A percentile compares a stretch with the other conserved stretches of the same genome.
phyloP scores from a whole-genome alignment of 140 eudicot genomes.

The Bidens hawaiensis region DNA sequence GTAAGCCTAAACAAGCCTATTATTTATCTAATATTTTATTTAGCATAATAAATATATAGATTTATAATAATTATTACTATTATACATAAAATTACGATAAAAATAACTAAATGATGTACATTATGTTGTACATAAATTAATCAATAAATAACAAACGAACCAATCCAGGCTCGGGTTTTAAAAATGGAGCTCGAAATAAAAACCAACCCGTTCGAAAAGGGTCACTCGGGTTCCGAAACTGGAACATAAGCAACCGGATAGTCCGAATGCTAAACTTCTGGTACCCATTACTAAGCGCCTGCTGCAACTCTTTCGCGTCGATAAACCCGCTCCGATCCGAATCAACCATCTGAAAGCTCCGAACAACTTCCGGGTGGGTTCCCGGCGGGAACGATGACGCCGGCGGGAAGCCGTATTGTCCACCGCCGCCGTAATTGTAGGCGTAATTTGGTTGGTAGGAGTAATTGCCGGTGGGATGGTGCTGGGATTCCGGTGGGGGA shows the following conservation, averaged over 20 bases:
- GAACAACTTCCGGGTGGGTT: conserved; percentile 72
- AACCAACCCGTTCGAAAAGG: conserved; percentile 44
- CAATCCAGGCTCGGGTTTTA: too few relatives aligned
- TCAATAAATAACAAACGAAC: background rate
- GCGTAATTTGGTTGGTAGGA: too few relatives aligned
- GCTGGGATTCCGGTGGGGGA: too few relatives aligned
- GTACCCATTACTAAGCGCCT: conserved; percentile 50
- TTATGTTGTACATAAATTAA: background rate
- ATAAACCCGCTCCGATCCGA: conserved; percentile 74
- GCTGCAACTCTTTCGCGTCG: conserved; percentile 69
- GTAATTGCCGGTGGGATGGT: too few relatives aligned
- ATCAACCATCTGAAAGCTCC: conserved; percentile 86
- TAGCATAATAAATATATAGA: too few relatives aligned
- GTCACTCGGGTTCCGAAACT: conserved; percentile 45
- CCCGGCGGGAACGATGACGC: conserved; percentile 60
- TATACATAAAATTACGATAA: too few relatives aligned
- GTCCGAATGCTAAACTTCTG: conserved; percentile 60
- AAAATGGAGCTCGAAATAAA: too few relatives aligned
- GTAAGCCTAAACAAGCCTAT: too few relatives aligned
- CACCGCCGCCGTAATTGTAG: too few relatives aligned
- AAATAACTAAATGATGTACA: too few relatives aligned
- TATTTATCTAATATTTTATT: too few relatives aligned
- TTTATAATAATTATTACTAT: too few relatives aligned
- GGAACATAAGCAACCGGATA: conserved; percentile 70
- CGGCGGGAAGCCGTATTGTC: conserved; percentile 29